phyloP scores from a whole-genome alignment of 129 eudicot species.

The Arctium minus region DNA sequence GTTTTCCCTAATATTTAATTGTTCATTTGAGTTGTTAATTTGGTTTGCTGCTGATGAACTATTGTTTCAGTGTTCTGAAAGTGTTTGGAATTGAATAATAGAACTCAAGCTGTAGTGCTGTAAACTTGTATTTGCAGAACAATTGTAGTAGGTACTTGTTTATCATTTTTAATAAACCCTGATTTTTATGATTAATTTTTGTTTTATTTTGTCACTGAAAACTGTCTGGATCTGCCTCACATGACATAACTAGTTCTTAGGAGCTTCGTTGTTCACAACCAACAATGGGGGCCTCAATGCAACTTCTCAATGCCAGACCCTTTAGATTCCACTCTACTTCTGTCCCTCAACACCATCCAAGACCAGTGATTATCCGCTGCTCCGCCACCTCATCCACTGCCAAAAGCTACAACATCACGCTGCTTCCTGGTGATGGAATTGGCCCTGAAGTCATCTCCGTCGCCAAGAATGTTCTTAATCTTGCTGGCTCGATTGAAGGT shows the following conservation, averaged over 20 bases:
- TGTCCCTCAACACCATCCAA: conserved; percentile 21
- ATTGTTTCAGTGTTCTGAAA: background rate
- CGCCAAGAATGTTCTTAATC: conserved; percentile 66
- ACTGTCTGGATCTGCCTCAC: background rate
- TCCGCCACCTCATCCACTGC: conserved; percentile 53
- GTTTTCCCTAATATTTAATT: background rate
- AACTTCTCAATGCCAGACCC: conserved; percentile 36
- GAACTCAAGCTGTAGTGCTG: background rate
- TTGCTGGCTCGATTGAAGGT: conserved; percentile 71
- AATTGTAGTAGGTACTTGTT: background rate
- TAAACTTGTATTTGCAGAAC: background rate
- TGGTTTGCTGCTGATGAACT: background rate
- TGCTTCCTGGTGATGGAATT: conserved; percentile 97
- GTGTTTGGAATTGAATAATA: background rate
- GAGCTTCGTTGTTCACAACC: background rate
- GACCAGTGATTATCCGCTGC: conserved; percentile 42
- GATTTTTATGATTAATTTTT: background rate
- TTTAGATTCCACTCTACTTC: conserved; percentile 18
- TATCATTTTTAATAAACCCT: background rate
- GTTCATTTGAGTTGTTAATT: background rate
- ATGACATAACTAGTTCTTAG: background rate
- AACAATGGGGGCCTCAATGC: conserved; percentile 53
- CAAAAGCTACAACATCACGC: conserved; percentile 65
- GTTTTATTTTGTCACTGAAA: background rate
- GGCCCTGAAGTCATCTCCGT: conserved; percentile 96